Conservation (phyloP, 805 yeast genomes). For the Peterozyma toletana region DNA sequence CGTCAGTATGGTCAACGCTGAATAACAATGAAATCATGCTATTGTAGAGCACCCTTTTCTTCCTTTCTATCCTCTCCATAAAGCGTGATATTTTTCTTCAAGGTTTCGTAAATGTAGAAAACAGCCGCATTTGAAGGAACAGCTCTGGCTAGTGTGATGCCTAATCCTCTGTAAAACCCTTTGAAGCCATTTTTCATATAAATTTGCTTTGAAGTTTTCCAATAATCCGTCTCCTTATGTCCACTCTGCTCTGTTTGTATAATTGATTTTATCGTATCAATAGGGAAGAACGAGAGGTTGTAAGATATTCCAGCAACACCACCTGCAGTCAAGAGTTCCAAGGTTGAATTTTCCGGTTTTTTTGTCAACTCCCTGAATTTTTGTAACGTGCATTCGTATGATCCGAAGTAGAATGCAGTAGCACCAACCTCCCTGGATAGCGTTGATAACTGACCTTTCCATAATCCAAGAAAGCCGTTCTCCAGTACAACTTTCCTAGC, state of each 20-base stretch:
- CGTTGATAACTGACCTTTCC: slow-evolving; percentile 86
- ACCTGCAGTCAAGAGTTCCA: slow-evolving; percentile 67
- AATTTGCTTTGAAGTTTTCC: slow-evolving; percentile 27
- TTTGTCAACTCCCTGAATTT: slow-evolving; percentile 23
- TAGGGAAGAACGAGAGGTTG: slow-evolving; percentile 77
- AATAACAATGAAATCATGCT: too few species aligned
- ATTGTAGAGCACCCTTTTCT: too few species aligned
- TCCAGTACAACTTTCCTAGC: slow-evolving; percentile 32
- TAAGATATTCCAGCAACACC: slow-evolving; percentile 82
- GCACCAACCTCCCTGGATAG: slow-evolving; percentile 80
- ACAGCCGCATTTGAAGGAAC: slow-evolving; percentile 88
- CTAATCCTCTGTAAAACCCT: slow-evolving; percentile 79
- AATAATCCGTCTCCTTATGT: slow-evolving; percentile 13
- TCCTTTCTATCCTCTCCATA: too few species aligned
- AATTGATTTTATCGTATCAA: slow-evolving; percentile 83
- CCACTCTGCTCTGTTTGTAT: slow-evolving; percentile 57
- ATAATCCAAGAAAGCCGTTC: slow-evolving; percentile 65
- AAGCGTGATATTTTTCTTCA: slow-evolving; percentile 27
- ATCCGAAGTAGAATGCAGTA: slow-evolving; percentile 90
- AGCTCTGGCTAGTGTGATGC: slow-evolving; percentile 74
- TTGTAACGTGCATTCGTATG: slow-evolving; percentile 55
- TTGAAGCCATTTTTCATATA: slow-evolving; percentile 50
- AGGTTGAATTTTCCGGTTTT: slow-evolving; percentile 24
- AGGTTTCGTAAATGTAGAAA: slow-evolving; percentile 69
- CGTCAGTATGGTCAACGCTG: too few species aligned